Base-by-base conservation (phyloP, 257 asterid genomes). In the Petrea volubilis region DNA sequence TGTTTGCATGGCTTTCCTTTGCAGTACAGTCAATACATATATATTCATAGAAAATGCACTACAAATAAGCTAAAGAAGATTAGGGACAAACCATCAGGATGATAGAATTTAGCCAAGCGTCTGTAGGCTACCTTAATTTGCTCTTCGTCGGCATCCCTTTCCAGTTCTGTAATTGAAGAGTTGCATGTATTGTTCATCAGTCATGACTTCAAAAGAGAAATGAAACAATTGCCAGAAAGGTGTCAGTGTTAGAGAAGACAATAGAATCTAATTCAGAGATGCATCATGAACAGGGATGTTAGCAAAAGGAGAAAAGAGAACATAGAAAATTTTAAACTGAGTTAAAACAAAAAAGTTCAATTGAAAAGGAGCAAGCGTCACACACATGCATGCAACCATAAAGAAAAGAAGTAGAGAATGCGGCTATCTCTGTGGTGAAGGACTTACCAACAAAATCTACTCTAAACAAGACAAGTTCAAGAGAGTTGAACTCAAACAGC, bases 31-130 rank as follows among this genome's bases (percentile, higher is more conserved):
- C 3, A 31, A 46, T 40, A 29, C 9, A 34, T 33, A 44, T 5
- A 11, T 29, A 64, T 12, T 12, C 43, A 44, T 21, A 71, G 40
- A 68, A 74, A 64, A 15, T 46, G 24, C 21, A 46, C 36, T 7
- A 51, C 2, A 52, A 60, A 43, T 13, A 58, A 52, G 47, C 52
- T 51, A 61, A 63, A 23, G 20, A 77, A 72, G 80, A 60, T 60
- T 57, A 73, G 36, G 83, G 65, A 81, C 93, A 62, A 76, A 95
- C 98, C 97, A 86, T 92, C 99, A 58, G 99, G 99, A 81, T 95
- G 99, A 82, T 95, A 92, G 81, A 85, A 92, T 84, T 92, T 95
- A 13, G 95, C 99, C 85, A 95, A 77, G 38, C 98, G 95, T 77
- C 98, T 78, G 59, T 95, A 95, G 24, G 99, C 85, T 69, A 83